Percentiles rank a stretch among this genome's conserved stretches.
Conservation (phyloP, 257 asterid species). For the Solanum paucissectum region DNA sequence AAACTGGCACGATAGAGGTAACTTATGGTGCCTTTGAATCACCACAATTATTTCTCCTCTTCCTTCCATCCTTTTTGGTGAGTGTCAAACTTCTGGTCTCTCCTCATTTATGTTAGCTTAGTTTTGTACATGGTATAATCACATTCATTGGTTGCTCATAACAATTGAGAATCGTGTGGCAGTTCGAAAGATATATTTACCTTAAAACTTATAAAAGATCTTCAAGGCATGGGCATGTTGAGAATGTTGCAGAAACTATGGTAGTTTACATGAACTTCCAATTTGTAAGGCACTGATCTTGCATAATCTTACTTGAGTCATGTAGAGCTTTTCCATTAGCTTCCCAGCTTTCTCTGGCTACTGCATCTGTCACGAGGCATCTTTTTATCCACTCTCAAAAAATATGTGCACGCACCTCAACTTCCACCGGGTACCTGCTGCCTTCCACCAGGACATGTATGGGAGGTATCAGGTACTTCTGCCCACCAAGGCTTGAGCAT, state of each 20-base stretch:
- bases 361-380: background rate
- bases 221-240: background rate
- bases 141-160: background rate
- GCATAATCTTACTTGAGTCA: background rate
- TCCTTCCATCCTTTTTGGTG: background rate
- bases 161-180: background rate
- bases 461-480: background rate
- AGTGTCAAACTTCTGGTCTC: background rate
- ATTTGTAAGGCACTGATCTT: background rate
- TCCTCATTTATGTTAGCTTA: background rate
- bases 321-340: background rate
- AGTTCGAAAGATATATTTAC: background rate
- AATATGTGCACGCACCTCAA: background rate
- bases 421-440: background rate
- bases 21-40: background rate
- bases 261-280: background rate
- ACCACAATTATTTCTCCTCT: background rate
- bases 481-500: background rate
- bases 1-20: slow-evolving; percentile 90
- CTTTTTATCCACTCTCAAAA: background rate
- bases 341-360: background rate
- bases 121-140: background rate
- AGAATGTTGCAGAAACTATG: background rate
- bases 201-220: background rate
- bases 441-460: background rate